Percentiles rank a stretch among this genome's conserved stretches.
These are phyloP conservation scores for Musa troglodytarum DNA, from an alignment of 176 grass and related monocot species.

Conservation along the genomic window DNA sequence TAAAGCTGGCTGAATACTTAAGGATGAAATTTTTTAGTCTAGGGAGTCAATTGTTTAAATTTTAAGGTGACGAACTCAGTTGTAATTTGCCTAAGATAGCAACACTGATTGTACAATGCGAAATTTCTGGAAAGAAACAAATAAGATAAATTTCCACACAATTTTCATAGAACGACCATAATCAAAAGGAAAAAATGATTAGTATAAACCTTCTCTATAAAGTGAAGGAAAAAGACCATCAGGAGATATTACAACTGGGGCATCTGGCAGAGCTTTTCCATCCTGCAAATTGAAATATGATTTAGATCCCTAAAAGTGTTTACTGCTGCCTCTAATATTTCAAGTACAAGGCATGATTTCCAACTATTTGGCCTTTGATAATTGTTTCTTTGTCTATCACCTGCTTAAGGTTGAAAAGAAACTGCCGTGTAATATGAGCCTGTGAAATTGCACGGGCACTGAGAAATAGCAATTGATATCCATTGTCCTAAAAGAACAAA, in stretches of 20 bases:
- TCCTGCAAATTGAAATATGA: conserved; percentile 55
- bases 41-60: too few species aligned
- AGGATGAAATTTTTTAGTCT: too few species aligned
- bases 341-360: not conserved
- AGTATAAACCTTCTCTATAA: conserved; percentile 76
- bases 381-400: conserved; percentile 19
- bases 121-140: not conserved
- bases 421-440: conserved; percentile 74
- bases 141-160: not conserved
- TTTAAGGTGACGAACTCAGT: too few species aligned
- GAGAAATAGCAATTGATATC: conserved; percentile 88
- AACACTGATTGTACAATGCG: not conserved
- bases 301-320: not conserved
- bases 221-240: conserved; percentile 95
- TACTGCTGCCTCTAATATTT: not conserved
- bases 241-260: conserved; percentile 94
- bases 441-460: conserved; percentile 91
- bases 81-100: not conserved
- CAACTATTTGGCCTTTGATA: not conserved
- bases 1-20: too few species aligned
- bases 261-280: conserved; percentile 81
- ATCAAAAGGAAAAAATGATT: not conserved
- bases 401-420: conserved; percentile 94
- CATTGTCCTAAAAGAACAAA: conserved; percentile 65
- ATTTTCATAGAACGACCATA: not conserved